Evolutionary conservation across 106 monocot species (phyloP), one percentile per base, ranked within the genome.

Genomic region (Agapanthus africanus): DNA sequence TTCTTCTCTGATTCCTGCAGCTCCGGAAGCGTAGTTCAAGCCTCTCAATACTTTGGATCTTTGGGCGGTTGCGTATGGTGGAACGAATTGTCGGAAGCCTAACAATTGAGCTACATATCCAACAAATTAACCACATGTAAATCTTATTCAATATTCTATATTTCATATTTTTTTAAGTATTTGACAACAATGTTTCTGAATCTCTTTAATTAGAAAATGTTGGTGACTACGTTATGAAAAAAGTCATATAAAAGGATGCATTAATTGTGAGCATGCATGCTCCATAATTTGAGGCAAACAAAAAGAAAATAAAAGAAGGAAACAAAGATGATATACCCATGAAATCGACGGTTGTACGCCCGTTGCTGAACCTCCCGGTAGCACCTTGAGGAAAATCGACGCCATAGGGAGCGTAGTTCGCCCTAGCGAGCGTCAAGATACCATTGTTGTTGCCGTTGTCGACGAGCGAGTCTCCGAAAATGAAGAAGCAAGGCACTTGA

Each of bases 361-460:
- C 93, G 37, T 93, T 93, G 76, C 70, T 84, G 84, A 93, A 93
- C 76, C 93, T 59, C 46, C 93, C 93, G 1, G 87, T 74, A 1
- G 83, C 14, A 6, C 87, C 90, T 64, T 82, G 66, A 2, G 72
- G 57, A 72, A 90, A 93, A 79, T 93, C 93, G 67, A 93, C 63
- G 40, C 90, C 93, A n/a, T 90, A 93, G 11, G 93, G 93, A 50
- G 70, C 23, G 69, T 90, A 93, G 65, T 93, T 93, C 4, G 93
- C 93, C 54, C 90, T 68, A 9, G 93, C 81, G 9, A 93, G 81
- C 3, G 90, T 84, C 13, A 93, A 66, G 38, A 93, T 67, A 27
- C 36, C 22, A 56, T 93, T 89, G 81, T 93, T 89, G 76, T 93
- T 93, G 54, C 93, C 93, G 38, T 84, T 93, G 78, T 93, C 93